Evolutionary conservation across 305 asterid species (phyloP).

Genomic region (Andrographis paniculata): DNA sequence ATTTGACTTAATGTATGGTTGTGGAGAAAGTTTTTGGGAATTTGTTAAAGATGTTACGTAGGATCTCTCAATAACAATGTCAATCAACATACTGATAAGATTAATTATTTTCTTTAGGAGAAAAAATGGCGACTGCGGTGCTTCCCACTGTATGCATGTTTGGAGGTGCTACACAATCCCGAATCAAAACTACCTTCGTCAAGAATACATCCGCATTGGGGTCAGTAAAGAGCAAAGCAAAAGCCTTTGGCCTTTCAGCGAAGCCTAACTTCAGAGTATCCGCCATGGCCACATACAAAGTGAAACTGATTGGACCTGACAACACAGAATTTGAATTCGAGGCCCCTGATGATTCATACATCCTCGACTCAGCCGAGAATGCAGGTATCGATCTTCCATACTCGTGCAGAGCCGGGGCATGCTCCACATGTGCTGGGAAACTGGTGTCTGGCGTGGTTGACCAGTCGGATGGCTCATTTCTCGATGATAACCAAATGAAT

Average conservation of each 20-base stretch:
- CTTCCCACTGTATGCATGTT: constrained; percentile 47
- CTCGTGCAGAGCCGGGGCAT: constrained; percentile 54
- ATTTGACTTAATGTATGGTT: too few relatives aligned
- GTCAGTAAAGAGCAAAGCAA: constrained; percentile 39
- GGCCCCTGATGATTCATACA: constrained; percentile 66
- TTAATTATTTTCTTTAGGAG: constrained; percentile 23
- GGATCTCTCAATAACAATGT: not conserved
- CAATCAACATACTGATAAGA: not conserved
- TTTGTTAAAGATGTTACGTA: not conserved
- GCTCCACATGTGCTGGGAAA: constrained; percentile 89
- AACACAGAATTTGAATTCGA: constrained; percentile 58
- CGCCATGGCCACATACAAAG: constrained; percentile 67
- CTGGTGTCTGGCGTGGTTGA: constrained; percentile 51
- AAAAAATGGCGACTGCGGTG: constrained; percentile 51
- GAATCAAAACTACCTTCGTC: constrained; percentile 29
- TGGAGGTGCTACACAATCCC: constrained; percentile 32
- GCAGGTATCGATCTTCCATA: constrained; percentile 81
- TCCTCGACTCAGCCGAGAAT: constrained; percentile 71
- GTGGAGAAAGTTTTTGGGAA: too few relatives aligned
- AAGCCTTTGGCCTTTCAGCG: constrained; percentile 53
- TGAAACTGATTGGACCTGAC: constrained; percentile 61
- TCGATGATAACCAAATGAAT: constrained; percentile 48
- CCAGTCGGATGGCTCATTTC: constrained; percentile 86
- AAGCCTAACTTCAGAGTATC: constrained; percentile 40
- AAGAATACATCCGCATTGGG: constrained; percentile 43